Evolutionary conservation across 371 early-diverging fungal genomes (phyloP).

Genomic region (Quaeritorhiza haematococci): DNA sequence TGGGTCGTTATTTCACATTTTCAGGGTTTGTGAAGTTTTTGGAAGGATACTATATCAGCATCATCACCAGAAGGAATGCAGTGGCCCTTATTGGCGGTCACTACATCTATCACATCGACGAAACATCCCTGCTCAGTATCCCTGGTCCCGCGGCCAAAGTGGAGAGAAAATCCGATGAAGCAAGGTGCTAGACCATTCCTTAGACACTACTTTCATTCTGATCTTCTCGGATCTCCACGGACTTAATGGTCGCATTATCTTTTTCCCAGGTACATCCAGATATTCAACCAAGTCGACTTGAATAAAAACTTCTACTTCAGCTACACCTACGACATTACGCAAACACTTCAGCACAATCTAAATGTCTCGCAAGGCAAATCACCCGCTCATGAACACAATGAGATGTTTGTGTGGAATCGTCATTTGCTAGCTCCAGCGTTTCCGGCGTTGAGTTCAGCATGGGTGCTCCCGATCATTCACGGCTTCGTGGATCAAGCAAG

Average conservation of each 20-base stretch:
- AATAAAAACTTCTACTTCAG: conserved; percentile 87
- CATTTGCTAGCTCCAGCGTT: conserved; percentile 72
- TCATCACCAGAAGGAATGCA: conserved; percentile 81
- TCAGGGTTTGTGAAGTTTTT: conserved; percentile 86
- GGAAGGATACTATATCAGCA: conserved; percentile 85
- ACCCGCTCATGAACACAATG: conserved; percentile 43
- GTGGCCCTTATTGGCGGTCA: conserved; percentile 94
- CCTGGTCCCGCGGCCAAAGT: conserved; percentile 52
- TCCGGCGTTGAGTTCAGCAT: conserved; percentile 47
- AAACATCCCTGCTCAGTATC: conserved; percentile 73
- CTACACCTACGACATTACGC: conserved; percentile 90
- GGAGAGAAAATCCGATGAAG: conserved; percentile 77
- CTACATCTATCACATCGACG: conserved; percentile 91
- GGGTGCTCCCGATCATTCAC: conserved; percentile 88
- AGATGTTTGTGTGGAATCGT: conserved; percentile 96
- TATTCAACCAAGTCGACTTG: conserved; percentile 76
- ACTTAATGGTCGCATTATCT: not conserved
- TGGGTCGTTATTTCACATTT: conserved; percentile 2
- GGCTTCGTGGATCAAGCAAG: conserved; percentile 96
- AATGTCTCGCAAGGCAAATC: conserved; percentile 33
- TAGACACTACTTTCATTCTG: conserved; percentile 38
- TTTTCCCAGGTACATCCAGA: conserved; percentile 58
- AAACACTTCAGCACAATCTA: conserved; percentile 87
- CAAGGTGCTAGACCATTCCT: conserved; percentile 41
- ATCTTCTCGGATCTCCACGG: conserved; percentile 18